Evolutionary conservation across 345 rosid species (phyloP), one percentile per base, ranked within the genome.

Genomic region (Raphanus raphanistrum): DNA sequence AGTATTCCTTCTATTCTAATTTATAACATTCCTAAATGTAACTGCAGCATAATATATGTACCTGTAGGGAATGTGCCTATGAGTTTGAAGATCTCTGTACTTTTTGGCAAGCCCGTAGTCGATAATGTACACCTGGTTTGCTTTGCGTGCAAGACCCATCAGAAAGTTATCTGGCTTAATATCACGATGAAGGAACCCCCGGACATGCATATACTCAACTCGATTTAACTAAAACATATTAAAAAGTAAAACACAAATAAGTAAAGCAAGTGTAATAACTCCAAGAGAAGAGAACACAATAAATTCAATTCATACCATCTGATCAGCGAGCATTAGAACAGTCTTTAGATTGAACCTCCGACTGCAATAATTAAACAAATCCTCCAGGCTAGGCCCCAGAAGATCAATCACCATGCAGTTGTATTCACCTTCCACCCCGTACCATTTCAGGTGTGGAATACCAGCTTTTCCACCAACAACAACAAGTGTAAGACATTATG

Each of bases 101-200:
- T 82, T 77, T 70, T 82, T 82, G 0, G 82, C 97, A 74, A 91
- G 97, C 43, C 97, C 97, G 74, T 84, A 91, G 75, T 91, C 97
- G 81, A 91, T 91, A 64, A 83, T 79, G 61, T 90, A 91, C 10
- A 91, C 93, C 97, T 95, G 99, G 88, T 95, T 95, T 45, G 98
- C 97, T 87, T 91, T 91, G 83, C 97, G 92, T 63, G 94, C 96
- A 76, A 95, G 86, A 75, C 99, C 99, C 99, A 95, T 95, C 77
- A 95, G 86, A 74, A 95, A 95, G 87, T 92, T 95, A 82, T 91
- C 99, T 70, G 99, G 99, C 84, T 95, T 95, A 68, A 95, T 90
- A 84, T 92, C 98, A 79, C 99, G 98, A 68, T 95, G 99, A 77
- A 95, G 92, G 82, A 95, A 92, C 52, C 97, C 96, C 66, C 92